Base-by-base conservation (phyloP, 306 rosid genomes). In the Styphnolobium japonicum region DNA sequence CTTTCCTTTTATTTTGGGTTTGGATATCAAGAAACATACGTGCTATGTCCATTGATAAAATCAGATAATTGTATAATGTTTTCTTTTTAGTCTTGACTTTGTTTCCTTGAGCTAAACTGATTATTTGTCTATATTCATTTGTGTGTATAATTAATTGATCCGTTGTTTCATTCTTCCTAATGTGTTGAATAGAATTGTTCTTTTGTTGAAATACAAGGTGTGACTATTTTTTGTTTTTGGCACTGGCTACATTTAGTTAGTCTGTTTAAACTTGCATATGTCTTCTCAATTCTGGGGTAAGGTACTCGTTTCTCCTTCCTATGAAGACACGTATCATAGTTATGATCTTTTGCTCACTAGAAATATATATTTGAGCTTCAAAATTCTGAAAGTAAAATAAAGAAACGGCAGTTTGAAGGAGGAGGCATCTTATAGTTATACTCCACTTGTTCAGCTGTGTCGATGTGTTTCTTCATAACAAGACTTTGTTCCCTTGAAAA, bases 31-130 rank as follows among this genome's bases (percentile, higher is more conserved):
- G 65, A 57, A 60, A 31, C 60, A 45, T 34, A 51, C 31, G 21
- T 70, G 70, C 51, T 73, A 63, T 43, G 36, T 56, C 82, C 76
- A 12, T 61, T 82, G 61, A 82, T 55, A 37, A 83, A 78, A 29
- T 71, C 75, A 77, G 84, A 71, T 75, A 82, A 79, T 49, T 85
- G 95, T 90, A 90, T 86, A 81, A 88, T 88, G 81, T 65, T 58
- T 80, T 62, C 77, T 34, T 68, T 58, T 27, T 8, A 18, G 62
- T 80, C 78, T 29, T 68, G 67, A 66, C 76, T 53, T 67, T 73
- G 73, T 74, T 40, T 72, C 78, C 62, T 51, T 74, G 76, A 66
- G 67, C 31, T 75, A 15, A 79, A 79, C 81, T 16, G 49, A 39
- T 25, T 67, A 75, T 84, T 72, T 82, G 82, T 82, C 75, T 29